A percentile compares a stretch with the other conserved stretches of the same genome.
Conservation (phyloP, 768 basidiomycete genomes). For the Paxillus involutus region DNA sequence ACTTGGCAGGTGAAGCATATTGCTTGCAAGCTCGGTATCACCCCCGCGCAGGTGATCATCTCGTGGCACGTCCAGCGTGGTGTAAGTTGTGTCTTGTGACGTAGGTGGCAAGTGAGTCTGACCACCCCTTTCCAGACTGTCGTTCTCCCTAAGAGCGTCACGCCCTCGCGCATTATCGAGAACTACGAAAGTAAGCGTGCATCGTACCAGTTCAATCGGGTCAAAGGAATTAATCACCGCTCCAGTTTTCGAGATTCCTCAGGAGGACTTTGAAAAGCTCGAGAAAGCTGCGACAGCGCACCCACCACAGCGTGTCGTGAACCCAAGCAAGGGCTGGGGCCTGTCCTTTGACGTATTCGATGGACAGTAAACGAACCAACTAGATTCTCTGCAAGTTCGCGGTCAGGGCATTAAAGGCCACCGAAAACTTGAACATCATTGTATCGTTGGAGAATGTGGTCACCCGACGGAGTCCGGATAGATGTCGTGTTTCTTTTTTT, state of each 20-base stretch:
- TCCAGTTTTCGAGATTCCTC: constrained; percentile 34
- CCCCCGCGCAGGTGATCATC: constrained; percentile 73
- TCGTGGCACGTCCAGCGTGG: constrained; percentile 80
- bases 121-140: constrained; percentile 44
- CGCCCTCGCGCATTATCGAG: constrained; percentile 62
- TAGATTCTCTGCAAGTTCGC: not conserved
- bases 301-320: constrained; percentile 52
- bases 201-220: not conserved
- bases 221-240: not conserved
- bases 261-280: constrained; percentile 41
- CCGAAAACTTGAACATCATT: too few species aligned
- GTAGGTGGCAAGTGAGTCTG: not conserved
- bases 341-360: constrained; percentile 64
- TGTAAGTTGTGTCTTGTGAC: constrained; percentile 36
- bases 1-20: constrained; percentile 49
- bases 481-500: not conserved
- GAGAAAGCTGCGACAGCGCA: constrained; percentile 45
- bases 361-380: constrained; percentile 26
- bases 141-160: constrained; percentile 78
- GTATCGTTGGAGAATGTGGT: not conserved
- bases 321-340: constrained; percentile 63
- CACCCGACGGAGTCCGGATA: not conserved
- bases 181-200: constrained; percentile 58
- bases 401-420: too few species aligned
- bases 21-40: constrained; percentile 62